Base-by-base conservation (phyloP, 164 flowering plant species). In the Magnolia sinica region DNA sequence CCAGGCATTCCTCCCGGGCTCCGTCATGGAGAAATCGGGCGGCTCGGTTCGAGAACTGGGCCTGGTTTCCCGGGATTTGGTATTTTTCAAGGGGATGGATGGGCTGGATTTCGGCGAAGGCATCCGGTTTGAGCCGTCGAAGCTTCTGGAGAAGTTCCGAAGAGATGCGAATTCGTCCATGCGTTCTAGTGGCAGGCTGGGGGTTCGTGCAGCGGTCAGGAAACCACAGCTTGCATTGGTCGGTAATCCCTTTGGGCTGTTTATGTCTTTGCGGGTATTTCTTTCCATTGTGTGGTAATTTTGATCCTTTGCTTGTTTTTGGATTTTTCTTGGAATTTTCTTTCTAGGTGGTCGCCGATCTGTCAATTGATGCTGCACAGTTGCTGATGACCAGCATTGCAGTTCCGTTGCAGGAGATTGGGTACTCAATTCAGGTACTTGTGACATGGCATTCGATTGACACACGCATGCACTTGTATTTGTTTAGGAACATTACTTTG, bases 141-240 rank as follows among this genome's bases (percentile, higher is more conserved):
- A 83, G 83, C 66, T 91, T 68, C 50, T 87, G 78, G 85, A 78
- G 73, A 92, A 87, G 84, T 93, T 94, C 75, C 74, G 76, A 64
- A 84, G 79, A 66, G 95, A 88, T 37, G 72, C 73, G 49, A 83
- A 83, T 83, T 73, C 65, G 7, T 74, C 87, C 64, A 77, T 75
- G 72, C 82, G 77, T 78, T 77, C 71, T 19, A 78, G 76, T 61
- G 73, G 82, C 64, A 73, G 82, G 59, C 85, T 85, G 7, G 80
- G 68, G 19, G 81, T 75, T 18, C 85, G 96, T 80, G 88, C 87
- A 59, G 92, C 89, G 1, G 75, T 85, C 68, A 84, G 94, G 73
- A 94, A 88, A 68, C 98, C 99, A 19, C 91, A 87, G 87, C 88
- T 94, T 50, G 99, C 99, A 14, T 78, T 96, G 91, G 99, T 96